Base-by-base conservation (phyloP, 164 flowering plant genomes). In the Litsea cubeba region DNA sequence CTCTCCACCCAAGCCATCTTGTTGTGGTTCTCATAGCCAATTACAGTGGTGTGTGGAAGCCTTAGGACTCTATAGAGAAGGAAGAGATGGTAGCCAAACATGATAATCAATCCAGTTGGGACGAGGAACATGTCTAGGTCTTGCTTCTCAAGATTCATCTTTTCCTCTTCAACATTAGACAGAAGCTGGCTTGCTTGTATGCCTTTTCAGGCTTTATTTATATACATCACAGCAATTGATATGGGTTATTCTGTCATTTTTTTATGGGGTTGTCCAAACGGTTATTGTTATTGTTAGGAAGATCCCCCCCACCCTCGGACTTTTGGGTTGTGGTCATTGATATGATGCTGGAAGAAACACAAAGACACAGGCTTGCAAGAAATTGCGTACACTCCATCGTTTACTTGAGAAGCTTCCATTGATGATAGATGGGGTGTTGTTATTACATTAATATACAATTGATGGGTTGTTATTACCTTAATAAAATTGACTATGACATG, bases 11-110 rank as follows among this genome's bases (percentile, higher is more conserved):
- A 90, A 60, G 84, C 87, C 75, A 60, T 85, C 78, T 76, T 88
- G 88, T 77, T 73, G 75, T 92, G 88, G 63, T 92, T 89, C 80
- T 92, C 92, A 72, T 78, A 87, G 58, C 97, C 97, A 50, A 90
- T 83, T 20, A 82, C 83, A 0, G 95, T 90, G 32, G 86, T 85
- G 1, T 85, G 68, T 1, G 88, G 85, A 66, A 11, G 40, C 70
- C 71, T 81, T 14, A 83, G 78, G 82, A 79, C 84, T 81, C 86
- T 85, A 75, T 87, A 82, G 32, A 90, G 83, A 10, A 90, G 89
- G 77, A 73, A 76, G 58, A 90, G 81, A 81, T 92, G 88, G 76
- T 90, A 90, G 6, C 75, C 80, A 68, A 81, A 74, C 95, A 92
- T 87, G 82, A 90, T 68, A 20, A 81, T 5, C 24, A 92, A 73